Evolutionary conservation across 495 filamentous ascomycete species (phyloP).

Genomic region (Penicillium crystallinum): DNA sequence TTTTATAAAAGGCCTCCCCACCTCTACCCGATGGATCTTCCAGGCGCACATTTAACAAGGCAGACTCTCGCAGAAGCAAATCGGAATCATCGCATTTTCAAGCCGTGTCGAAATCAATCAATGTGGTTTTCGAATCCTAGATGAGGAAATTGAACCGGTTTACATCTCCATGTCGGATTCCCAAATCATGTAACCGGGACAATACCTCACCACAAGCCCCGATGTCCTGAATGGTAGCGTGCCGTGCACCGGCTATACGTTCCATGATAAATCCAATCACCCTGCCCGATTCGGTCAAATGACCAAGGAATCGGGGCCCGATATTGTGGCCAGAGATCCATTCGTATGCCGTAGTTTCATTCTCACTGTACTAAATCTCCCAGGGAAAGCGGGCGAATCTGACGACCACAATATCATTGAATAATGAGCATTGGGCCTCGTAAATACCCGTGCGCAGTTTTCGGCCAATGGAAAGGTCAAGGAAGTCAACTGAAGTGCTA

Average conservation of each 20-base stretch:
- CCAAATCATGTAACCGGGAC: not conserved
- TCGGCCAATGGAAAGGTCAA: not conserved
- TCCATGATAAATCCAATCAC: constrained; percentile 47
- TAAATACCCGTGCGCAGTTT: not conserved
- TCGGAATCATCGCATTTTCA: not conserved
- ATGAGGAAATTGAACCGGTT: not conserved
- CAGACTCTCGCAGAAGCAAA: no score
- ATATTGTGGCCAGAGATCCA: constrained; percentile 9
- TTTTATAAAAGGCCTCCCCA: no score
- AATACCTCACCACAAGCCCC: not conserved
- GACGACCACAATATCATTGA: not conserved
- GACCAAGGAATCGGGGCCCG: constrained; percentile 39
- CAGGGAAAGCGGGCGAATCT: not conserved
- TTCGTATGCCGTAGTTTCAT: not conserved
- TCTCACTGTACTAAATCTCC: not conserved
- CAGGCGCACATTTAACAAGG: not conserved
- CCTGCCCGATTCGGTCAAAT: constrained; percentile 38
- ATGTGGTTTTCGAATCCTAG: not conserved
- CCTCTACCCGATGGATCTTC: not conserved
- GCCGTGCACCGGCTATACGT: constrained; percentile 22
- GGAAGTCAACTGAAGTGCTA: constrained; percentile 1
- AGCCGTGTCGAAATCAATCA: not conserved
- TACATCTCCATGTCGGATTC: not conserved
- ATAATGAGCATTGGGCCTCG: not conserved
- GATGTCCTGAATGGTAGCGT: constrained; percentile 13